Evolutionary conservation across 176 grass and related monocot genomes (phyloP), one percentile per base, ranked within the genome.

Genomic region (Lolium rigidum): DNA sequence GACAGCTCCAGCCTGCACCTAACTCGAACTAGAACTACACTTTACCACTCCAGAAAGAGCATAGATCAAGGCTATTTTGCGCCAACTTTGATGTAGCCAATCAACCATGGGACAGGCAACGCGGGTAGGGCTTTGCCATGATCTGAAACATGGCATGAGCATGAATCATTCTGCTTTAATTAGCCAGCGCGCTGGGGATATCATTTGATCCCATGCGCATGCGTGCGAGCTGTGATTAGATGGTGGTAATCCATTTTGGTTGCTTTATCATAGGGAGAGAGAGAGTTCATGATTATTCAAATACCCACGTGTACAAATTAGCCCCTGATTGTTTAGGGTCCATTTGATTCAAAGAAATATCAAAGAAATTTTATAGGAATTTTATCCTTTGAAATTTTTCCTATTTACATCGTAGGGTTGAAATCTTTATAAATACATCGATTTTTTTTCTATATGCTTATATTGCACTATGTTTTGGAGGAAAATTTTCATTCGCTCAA

Each of bases 131-230:
- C 41, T 74, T 74, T 64, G 74, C 13, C 75, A 77, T 81, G 85
- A 91, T 91, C 69, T 70, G 77, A 77, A 70, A 80, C 81, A 80
- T 20, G 80, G 7, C 35, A 84, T 77, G 81, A 77, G 81, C 77
- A 61, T 77, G 51, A 52, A 91, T 88, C 81, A 84, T 91, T 70
- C 68, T 28, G 62, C 89, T 87, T 87, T 81, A 91, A 84, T 87
- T 81, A 81, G 67, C 84, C 54, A 69, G 48, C 63, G 51, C 7
- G 71, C 72, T 9, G 58, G 59, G 59, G 85, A 15, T 28, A 87
- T 87, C 85, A 91, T 84, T 84, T 76, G 76, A 84, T 87, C 48
- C 57, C 89, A 88, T 88, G 80, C 70, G 69, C 85, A 61, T 87
- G 66, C 89, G 70, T 70, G 84, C 74, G 24, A 48, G 56, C 46